Base-by-base conservation (phyloP, 805 yeast genomes). In the Cyberlindnera amylophila region DNA sequence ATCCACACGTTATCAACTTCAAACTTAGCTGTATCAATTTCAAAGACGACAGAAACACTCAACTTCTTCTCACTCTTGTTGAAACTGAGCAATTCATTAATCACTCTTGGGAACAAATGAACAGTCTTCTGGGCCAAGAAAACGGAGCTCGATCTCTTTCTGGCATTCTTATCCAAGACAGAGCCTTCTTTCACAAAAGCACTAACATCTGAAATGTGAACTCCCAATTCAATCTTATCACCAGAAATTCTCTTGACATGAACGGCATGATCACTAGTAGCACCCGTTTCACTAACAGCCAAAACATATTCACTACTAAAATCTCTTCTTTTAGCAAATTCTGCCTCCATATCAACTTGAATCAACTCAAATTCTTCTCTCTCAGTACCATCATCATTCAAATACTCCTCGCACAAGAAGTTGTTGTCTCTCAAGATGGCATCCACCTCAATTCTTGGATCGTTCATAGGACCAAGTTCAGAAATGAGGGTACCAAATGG, bases 401-500 rank as follows among this genome's bases (percentile, higher is more conserved):
- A 71, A 57, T 85, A 86, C 61, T 86, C 95, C 57, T 86, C 91
- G 55, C 87, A 82, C 49, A 82, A 66, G 55, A 86, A 86, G 65
- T 86, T 86, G 62, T 83, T 84, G 55, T 86, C 98, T 57, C 97
- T 79, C 52, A 93, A 71, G 41, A 93, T 83, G 1, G 97, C 87
- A 61, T 84, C 91, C 47, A 89, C 77, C 62, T 89, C 96, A 32
- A 91, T 86, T 17, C 74, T 69, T 3, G 81, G 75, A 49, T 83
- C 91, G 51, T 81, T 86, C 55, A 86, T 79, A 30, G 79, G 74
- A 18, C 99, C 99, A 48, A 93, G 70, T 53, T 86, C 86, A 35
- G 90, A 85, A 19, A 91, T 83, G 44, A 93, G 70, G 24, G 96
- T 89, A 55, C 99, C 99, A 60, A 93, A 93, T 5, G 99, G 99